phyloP scores from a whole-genome alignment of 1,139 yeast genomes.

The Sugiyamaella sp. region DNA sequence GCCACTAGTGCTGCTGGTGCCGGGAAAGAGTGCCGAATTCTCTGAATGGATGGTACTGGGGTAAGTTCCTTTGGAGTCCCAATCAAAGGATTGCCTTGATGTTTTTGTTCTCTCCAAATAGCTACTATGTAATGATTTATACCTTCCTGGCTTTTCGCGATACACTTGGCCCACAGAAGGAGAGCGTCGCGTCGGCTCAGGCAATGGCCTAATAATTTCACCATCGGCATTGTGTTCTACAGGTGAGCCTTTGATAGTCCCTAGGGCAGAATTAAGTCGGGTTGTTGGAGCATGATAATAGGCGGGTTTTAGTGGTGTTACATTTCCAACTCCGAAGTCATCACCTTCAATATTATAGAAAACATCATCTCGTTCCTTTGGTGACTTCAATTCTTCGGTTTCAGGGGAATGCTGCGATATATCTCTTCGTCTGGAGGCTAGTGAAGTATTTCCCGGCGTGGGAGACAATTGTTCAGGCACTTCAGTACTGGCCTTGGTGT shows the following conservation, averaged over 20 bases:
- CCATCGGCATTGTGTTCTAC: conserved; percentile 2
- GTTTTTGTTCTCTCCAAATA: no score
- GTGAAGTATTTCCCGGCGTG: conserved; percentile 1
- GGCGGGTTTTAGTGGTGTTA: conserved; percentile 2
- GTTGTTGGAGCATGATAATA: conserved; percentile 18
- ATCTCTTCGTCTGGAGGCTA: background rate
- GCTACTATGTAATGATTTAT: no score
- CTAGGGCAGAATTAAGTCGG: conserved; percentile 8
- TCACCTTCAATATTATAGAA: background rate
- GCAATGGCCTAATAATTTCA: background rate
- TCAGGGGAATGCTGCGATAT: background rate
- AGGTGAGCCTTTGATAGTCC: conserved; percentile 33
- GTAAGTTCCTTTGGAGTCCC: background rate
- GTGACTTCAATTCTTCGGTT: conserved; percentile 1
- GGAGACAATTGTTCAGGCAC: background rate
- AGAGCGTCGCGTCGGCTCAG: no score
- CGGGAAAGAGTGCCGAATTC: background rate
- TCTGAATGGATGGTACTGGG: background rate
- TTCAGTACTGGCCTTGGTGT: no score
- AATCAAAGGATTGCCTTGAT: conserved; percentile 2
- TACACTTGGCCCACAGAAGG: no score
- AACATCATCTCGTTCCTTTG: background rate
- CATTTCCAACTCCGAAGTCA: no score
- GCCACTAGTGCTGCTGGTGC: background rate
- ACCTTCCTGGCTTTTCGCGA: no score